phyloP scores from a whole-genome alignment of 2,329 filamentous ascomycete genomes.

The Bipolaris gigantea region DNA sequence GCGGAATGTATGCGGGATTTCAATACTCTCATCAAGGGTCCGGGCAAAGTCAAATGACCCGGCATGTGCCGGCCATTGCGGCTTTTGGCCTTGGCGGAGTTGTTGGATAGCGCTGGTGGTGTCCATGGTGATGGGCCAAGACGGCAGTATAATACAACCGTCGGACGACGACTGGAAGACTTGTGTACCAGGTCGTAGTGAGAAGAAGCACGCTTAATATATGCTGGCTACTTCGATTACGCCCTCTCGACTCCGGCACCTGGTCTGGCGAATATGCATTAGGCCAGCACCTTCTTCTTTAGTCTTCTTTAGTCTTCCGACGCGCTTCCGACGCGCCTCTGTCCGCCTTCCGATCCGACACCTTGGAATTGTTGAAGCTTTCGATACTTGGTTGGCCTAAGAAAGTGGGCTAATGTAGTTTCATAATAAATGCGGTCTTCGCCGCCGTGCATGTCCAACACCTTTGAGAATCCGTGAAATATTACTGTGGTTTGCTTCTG shows the following conservation, averaged over 20 bases:
- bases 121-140: slow-evolving; percentile 26
- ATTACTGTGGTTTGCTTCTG: neutral
- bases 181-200: slow-evolving; percentile 1
- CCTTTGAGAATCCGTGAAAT: neutral
- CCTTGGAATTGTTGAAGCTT: neutral
- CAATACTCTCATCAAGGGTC: slow-evolving; percentile 32
- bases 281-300: slow-evolving; percentile 21
- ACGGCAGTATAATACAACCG: neutral
- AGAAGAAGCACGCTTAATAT: slow-evolving; percentile 10
- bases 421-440: slow-evolving; percentile 25
- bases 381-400: neutral
- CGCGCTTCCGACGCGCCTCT: slow-evolving; percentile 7
- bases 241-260: slow-evolving; percentile 11
- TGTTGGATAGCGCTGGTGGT: slow-evolving; percentile 25
- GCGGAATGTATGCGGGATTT: slow-evolving; percentile 51
- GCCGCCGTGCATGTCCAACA: slow-evolving; percentile 14
- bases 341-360: slow-evolving; percentile 7
- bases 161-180: neutral
- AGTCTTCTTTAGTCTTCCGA: slow-evolving; percentile 18
- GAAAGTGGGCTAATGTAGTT: neutral
- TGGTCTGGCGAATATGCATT: slow-evolving; percentile 8
- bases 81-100: slow-evolving; percentile 36
- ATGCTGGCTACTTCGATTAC: slow-evolving; percentile 10
- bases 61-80: slow-evolving; percentile 29
- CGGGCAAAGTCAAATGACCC: slow-evolving; percentile 31